Base-by-base conservation (phyloP, 2,329 filamentous ascomycete genomes). In the Xylogone sp. region DNA sequence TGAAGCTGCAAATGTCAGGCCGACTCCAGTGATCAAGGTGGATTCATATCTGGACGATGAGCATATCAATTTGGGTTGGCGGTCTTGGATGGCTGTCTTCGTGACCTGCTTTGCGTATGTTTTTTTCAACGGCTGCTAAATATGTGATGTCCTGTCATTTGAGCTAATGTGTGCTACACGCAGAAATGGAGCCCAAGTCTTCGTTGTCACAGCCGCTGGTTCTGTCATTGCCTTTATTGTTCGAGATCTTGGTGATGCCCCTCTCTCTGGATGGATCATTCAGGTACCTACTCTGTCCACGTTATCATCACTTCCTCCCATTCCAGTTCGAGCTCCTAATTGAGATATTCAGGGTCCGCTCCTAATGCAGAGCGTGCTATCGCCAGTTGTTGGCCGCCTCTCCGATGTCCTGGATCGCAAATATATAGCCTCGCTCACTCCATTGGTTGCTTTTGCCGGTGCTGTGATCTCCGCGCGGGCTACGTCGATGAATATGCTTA, bases 371-470 rank as follows among this genome's bases (percentile, higher is more conserved):
- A 72, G 69, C 42, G 78, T 78, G 4, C 67, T 80, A 2, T 79
- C 76, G 1, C 78, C 78, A 3, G 69, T 79, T 20, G 70, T 79
- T 2, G 78, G 78, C 13, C 71, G 77, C 3, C 69, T 81, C 0
- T 79, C 76, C n/a, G 77, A 81, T 60, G 75, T 81, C 2, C 63
- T 79, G 1, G 75, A 79, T 51, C 71, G 77, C 42, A 81, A 80
- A 59, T 72, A 70, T 45, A 68, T 81, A 20, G 75, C 76, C 0
- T 64, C 75, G 0, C 64, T 75, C 2, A 77, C 77, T 6, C 77
- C 77, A 0, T 62, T 80, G 1, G 71, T 81, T 21, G 76, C 77
- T 3, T 78, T 77, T 50, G 70, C 71, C 10, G 78, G 78, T 13
- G 71, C 75, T 7, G 69, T 79, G 20, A 65, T 81, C 1, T 80